Evolutionary conservation across 2,329 filamentous ascomycete genomes (phyloP).

Genomic region (Apiospora pterosperma): DNA sequence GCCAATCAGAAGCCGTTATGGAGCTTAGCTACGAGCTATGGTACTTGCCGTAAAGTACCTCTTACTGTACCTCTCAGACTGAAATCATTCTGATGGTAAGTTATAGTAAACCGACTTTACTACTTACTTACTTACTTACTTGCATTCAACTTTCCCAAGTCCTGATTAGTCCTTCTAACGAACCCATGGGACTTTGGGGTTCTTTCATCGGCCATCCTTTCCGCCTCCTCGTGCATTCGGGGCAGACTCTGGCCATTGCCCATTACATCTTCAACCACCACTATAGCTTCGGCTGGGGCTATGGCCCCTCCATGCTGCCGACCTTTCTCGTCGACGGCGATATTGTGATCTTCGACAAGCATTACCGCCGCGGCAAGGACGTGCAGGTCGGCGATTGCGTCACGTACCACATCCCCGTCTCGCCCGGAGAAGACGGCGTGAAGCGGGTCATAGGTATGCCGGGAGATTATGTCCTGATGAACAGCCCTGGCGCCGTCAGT

Average conservation of each 20-base stretch:
- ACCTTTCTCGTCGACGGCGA: slow-evolving; percentile 70
- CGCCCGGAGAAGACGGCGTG: slow-evolving; percentile 56
- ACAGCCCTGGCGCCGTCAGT: slow-evolving; percentile 51
- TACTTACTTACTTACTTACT: too few species aligned
- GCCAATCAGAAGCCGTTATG: slow-evolving; percentile 9
- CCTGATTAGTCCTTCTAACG: too few species aligned
- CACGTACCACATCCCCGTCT: slow-evolving; percentile 70
- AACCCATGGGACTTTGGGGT: background rate
- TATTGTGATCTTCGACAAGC: slow-evolving; percentile 64
- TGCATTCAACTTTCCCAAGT: background rate
- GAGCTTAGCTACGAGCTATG: background rate
- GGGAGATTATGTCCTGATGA: slow-evolving; percentile 69
- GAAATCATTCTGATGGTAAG: background rate
- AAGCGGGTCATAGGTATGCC: slow-evolving; percentile 79
- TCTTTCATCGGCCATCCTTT: slow-evolving; percentile 29
- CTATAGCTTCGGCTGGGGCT: slow-evolving; percentile 55
- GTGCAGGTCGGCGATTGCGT: slow-evolving; percentile 80
- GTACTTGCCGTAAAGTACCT: background rate
- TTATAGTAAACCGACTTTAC: background rate
- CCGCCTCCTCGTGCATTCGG: slow-evolving; percentile 40
- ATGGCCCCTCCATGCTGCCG: slow-evolving; percentile 85
- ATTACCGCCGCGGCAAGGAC: slow-evolving; percentile 64
- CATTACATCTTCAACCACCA: slow-evolving; percentile 60
- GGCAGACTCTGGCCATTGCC: slow-evolving; percentile 42
- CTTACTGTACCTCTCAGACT: background rate